These are phyloP conservation scores for Fonsecaea erecta DNA, from an alignment of 2,329 filamentous ascomycete genomes.

Conservation along the genomic window DNA sequence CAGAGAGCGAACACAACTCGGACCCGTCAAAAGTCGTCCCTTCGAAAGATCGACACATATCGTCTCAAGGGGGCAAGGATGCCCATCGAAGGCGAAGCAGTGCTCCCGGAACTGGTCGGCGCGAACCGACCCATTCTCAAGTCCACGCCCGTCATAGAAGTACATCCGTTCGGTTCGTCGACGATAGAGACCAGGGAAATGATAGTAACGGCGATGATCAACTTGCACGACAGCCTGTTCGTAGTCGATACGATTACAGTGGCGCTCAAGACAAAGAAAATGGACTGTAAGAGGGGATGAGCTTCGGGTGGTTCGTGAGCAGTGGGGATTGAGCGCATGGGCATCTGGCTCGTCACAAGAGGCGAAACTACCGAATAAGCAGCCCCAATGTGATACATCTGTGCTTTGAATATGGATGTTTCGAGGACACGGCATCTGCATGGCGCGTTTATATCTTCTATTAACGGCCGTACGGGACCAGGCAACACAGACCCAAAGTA, in stretches of 20 bases:
- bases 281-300: constrained; percentile 7
- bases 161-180: constrained; percentile 29
- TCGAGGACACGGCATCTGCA: background rate
- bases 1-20: constrained; percentile 21
- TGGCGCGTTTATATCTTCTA: background rate
- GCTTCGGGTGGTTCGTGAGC: background rate
- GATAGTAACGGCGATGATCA: constrained; percentile 5
- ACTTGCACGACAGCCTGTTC: constrained; percentile 10
- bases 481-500: background rate
- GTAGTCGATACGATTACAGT: constrained; percentile 27
- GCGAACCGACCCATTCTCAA: background rate
- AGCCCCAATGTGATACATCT: background rate
- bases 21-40: constrained; percentile 4
- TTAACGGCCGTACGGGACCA: background rate
- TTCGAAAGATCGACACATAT: background rate
- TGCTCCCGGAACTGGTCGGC: background rate
- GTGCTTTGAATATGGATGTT: background rate
- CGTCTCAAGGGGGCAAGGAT: background rate
- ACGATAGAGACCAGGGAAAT: background rate
- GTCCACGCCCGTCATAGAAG: constrained; percentile 16
- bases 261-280: constrained; percentile 6
- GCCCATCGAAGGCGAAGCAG: constrained; percentile 20
- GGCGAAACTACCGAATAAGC: background rate
- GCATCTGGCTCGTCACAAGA: background rate
- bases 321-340: background rate